A percentile compares a stretch with the other conserved stretches of the same genome.
Conservation (phyloP, 2,329 filamentous ascomycete genomes). For the Blastomyces emzantsi region DNA sequence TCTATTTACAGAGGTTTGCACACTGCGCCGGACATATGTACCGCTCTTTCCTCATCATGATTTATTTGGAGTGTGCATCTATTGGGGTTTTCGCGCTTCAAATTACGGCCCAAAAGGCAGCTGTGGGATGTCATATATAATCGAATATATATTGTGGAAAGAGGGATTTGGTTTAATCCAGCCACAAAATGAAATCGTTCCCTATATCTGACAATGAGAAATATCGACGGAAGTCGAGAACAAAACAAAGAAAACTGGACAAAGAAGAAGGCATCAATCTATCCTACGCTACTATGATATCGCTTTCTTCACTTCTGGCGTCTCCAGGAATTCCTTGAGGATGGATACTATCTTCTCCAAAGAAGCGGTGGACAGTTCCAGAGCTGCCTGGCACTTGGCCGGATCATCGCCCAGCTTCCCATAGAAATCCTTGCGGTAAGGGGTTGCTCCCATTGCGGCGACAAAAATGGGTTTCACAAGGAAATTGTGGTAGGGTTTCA, state of each 20-base stretch:
- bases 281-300: background rate
- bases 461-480: constrained; percentile 86
- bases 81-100: background rate
- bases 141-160: background rate
- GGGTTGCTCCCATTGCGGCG: constrained; percentile 85
- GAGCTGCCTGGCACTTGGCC: constrained; percentile 51
- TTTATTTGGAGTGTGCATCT: background rate
- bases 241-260: background rate
- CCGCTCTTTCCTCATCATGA: background rate
- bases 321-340: constrained; percentile 55
- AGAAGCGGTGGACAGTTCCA: constrained; percentile 64
- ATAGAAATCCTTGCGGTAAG: constrained; percentile 92
- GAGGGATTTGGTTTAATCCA: background rate
- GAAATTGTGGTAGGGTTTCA: constrained; percentile 87
- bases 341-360: constrained; percentile 73
- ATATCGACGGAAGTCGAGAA: background rate
- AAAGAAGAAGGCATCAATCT: background rate
- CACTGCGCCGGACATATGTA: background rate
- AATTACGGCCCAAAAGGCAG: background rate
- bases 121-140: background rate
- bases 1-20: too few relatives aligned
- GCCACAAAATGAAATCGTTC: background rate
- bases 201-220: background rate
- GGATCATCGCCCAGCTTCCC: constrained; percentile 56
- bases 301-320: constrained; percentile 40